A percentile compares a stretch with the other conserved stretches of the same genome.
Conservation (phyloP, 139 green algal genomes). For the Prasinococcaceae sp. region DNA sequence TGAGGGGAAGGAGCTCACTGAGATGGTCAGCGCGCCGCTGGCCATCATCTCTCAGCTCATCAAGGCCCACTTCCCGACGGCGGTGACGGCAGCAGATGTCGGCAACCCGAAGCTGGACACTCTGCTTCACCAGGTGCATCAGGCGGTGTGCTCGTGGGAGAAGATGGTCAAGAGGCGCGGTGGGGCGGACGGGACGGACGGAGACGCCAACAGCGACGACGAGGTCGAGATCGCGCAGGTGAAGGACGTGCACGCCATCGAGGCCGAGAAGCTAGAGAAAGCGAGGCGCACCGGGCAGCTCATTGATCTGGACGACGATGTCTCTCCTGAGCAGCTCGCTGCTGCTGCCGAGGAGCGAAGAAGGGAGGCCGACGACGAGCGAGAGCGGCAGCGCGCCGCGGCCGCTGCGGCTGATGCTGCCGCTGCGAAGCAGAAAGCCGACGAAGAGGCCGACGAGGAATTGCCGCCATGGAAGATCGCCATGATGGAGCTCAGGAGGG, state of each 20-base stretch:
- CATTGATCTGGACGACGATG: conserved; percentile 10
- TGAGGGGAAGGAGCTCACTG: not conserved
- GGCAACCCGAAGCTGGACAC: not conserved
- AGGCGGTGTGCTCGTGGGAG: not conserved
- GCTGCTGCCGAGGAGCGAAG: not conserved
- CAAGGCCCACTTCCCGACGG: not conserved
- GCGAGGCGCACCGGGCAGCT: conserved; percentile 2
- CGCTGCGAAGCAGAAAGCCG: not conserved
- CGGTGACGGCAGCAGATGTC: not conserved
- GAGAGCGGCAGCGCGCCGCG: not conserved
- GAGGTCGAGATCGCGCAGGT: conserved; percentile 8
- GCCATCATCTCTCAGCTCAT: not conserved
- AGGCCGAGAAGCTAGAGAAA: conserved; percentile 17
- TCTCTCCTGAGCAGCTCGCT: not conserved
- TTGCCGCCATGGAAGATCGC: too few species aligned
- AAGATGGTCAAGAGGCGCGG: not conserved
- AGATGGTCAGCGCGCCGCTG: not conserved
- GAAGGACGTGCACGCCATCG: conserved; percentile 18
- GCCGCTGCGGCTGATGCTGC: not conserved
- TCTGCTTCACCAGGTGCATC: not conserved
- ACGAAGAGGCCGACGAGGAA: not conserved
- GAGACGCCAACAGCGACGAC: not conserved
- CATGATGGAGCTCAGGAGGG: too few species aligned
- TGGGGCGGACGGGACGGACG: too few species aligned
- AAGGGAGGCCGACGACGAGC: not conserved